A percentile compares a stretch with the other conserved stretches of the same genome.
These are phyloP conservation scores for Dianthus caryophyllus DNA, from an alignment of 148 eudicot species.

Conservation along the genomic window DNA sequence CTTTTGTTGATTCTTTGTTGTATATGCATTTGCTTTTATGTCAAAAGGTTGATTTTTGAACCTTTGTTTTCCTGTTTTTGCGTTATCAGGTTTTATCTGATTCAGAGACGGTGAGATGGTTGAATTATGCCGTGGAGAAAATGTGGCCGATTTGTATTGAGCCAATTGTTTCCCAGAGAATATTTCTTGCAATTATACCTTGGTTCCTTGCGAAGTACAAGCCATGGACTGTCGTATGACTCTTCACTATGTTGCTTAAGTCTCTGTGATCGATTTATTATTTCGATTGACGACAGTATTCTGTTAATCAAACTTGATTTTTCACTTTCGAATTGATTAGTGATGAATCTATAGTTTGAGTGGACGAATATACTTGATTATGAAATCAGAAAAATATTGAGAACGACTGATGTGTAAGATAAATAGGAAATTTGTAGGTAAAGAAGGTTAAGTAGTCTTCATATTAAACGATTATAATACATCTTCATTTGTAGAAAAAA, in stretches of 20 bases:
- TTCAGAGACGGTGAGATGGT: constrained; percentile 89
- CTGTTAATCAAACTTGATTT: no score
- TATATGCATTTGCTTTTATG: background rate
- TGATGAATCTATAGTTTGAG: no score
- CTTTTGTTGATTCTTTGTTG: background rate
- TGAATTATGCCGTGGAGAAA: constrained; percentile 78
- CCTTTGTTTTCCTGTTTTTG: constrained; percentile 4
- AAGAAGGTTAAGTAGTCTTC: no score
- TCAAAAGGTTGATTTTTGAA: background rate
- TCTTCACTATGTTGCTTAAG: constrained; percentile 7
- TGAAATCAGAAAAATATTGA: background rate
- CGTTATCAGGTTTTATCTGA: constrained; percentile 59
- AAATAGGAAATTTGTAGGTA: background rate
- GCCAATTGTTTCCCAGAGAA: constrained; percentile 75
- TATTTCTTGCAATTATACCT: constrained; percentile 81
- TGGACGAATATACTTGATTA: no score
- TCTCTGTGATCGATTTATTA: no score
- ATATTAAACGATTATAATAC: no score
- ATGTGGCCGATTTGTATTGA: constrained; percentile 93
- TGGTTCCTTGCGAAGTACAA: constrained; percentile 96
- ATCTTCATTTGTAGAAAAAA: constrained; percentile 43
- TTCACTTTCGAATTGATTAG: no score
- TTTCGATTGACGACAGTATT: no score
- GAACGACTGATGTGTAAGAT: background rate
- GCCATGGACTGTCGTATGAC: constrained; percentile 92